Percentiles rank a stretch among this genome's conserved stretches.
phyloP scores from a whole-genome alignment of 441 rosid genomes.

The Aquilaria agallochum region DNA sequence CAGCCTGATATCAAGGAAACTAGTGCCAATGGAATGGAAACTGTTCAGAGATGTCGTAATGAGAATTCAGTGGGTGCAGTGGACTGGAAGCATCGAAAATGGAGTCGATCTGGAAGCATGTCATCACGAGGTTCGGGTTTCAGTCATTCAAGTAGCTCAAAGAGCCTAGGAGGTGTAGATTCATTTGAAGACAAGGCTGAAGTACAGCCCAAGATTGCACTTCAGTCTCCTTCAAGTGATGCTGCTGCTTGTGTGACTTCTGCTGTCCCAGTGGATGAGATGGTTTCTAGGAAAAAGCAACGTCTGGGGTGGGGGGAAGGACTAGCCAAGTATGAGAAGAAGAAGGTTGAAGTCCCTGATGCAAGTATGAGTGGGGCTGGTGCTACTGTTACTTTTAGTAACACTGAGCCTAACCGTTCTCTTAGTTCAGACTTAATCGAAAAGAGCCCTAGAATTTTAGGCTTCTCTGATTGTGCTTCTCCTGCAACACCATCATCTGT shows the following conservation, averaged over 20 bases:
- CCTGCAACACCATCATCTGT: constrained; percentile 95
- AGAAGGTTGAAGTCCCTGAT: constrained; percentile 80
- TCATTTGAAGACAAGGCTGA: constrained; percentile 64
- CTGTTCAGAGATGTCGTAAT: constrained; percentile 45
- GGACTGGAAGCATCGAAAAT: constrained; percentile 78
- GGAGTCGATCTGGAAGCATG: constrained; percentile 85
- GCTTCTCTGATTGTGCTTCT: constrained; percentile 65
- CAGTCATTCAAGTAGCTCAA: constrained; percentile 91
- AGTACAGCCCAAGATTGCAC: constrained; percentile 39
- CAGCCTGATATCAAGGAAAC: constrained; percentile 42
- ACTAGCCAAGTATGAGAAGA: constrained; percentile 92
- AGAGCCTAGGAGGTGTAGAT: constrained; percentile 76
- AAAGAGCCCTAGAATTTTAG: constrained; percentile 59
- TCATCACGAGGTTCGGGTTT: constrained; percentile 90
- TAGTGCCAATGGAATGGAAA: constrained; percentile 39
- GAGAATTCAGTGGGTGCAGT: constrained; percentile 52
- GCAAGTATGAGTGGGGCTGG: constrained; percentile 45
- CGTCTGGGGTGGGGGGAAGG: constrained; percentile 99
- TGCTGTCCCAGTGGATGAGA: constrained; percentile 54
- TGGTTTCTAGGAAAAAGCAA: constrained; percentile 72
- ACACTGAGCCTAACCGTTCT: constrained; percentile 40
- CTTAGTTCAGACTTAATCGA: constrained; percentile 46
- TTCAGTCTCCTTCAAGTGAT: constrained; percentile 63
- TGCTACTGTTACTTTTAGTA: constrained; percentile 22
- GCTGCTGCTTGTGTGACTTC: constrained; percentile 54